Conservation (phyloP, 2,329 filamentous ascomycete genomes). For the Ceratocystiopsis minuta region DNA sequence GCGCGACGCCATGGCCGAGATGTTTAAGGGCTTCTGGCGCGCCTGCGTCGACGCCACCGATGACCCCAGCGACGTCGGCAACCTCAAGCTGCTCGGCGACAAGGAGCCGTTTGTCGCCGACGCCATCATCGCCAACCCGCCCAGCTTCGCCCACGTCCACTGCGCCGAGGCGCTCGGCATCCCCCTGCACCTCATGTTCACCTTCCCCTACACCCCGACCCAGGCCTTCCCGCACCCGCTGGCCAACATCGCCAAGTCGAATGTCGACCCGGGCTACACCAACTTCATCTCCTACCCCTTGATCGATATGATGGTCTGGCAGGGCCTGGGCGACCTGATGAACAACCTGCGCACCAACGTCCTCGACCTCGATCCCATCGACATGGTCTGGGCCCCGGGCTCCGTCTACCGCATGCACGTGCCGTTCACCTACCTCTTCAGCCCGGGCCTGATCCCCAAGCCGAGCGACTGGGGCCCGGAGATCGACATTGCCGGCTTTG, state of each 20-base stretch:
- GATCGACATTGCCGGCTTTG: constrained; percentile 60
- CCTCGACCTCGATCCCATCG: constrained; percentile 54
- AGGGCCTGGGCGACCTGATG: constrained; percentile 64
- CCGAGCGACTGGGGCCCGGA: constrained; percentile 50
- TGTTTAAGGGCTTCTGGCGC: constrained; percentile 71
- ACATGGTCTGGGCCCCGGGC: constrained; percentile 59
- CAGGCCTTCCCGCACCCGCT: constrained; percentile 60
- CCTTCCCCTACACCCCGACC: constrained; percentile 64
- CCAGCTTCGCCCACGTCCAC: constrained; percentile 60
- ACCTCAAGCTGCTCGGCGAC: constrained; percentile 45
- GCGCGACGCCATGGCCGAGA: constrained; percentile 55
- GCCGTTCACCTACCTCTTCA: constrained; percentile 59
- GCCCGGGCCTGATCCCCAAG: constrained; percentile 46
- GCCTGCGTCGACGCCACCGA: constrained; percentile 60
- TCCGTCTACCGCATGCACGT: constrained; percentile 56
- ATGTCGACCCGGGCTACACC: constrained; percentile 53
- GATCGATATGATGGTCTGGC: constrained; percentile 81
- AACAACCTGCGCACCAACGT: constrained; percentile 56
- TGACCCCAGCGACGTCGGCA: constrained; percentile 42
- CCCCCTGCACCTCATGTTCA: constrained; percentile 76
- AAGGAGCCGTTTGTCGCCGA: constrained; percentile 49
- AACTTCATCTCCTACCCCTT: constrained; percentile 70
- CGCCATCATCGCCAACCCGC: constrained; percentile 73
- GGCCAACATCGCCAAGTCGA: constrained; percentile 54
- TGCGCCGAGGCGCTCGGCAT: constrained; percentile 64